Base-by-base conservation (phyloP, 768 basidiomycete genomes). In the Exsudoporus frostii region DNA sequence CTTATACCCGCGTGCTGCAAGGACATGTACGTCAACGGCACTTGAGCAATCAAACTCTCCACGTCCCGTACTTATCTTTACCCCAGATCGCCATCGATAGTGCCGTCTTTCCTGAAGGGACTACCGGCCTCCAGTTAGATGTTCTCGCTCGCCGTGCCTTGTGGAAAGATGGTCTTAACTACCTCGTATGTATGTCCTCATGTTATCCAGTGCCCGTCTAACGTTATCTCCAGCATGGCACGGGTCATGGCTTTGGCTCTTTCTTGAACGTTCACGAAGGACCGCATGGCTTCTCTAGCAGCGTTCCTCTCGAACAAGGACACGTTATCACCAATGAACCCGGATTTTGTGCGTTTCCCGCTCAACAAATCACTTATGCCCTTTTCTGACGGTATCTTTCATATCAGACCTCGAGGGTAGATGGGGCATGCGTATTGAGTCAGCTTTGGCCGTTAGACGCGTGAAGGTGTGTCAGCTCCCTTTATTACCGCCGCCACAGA, bases 271-370 rank as follows among this genome's bases (percentile, higher is more conserved):
- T 91, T 20, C 88, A 92, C 62, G 90, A 92, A 73, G 90, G 93
- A 11, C 82, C 90, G 15, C 84, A 92, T 53, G 82, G 86, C 37
- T 91, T 96, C 72, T 78, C 82, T 20, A 84, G 78, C 63, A 76
- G 76, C 37, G 77, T 85, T 29, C 80, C 90, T 3, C 79, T 98
- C 30, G 76, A 79, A 22, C 83, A 84, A n/a, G 97, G 97, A 11
- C 86, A 97, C 69, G 84, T 95, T 60, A 84, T 95, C 53, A 93
- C 93, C 43, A 95, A 97, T 63, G 94, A 98, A 71, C 96, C 94
- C 43, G 94, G 93, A 0, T 95, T 85, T 71, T 96, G 88, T 91
- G 65, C 68, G 88, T 79, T 32, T 51, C 13, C 22, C 41, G 25
- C 19, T 50, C 30, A 22, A 39, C 36, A 50, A 22, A 63, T 55